phyloP scores from a whole-genome alignment of 495 filamentous ascomycete genomes.

The Penicillium argentinense region DNA sequence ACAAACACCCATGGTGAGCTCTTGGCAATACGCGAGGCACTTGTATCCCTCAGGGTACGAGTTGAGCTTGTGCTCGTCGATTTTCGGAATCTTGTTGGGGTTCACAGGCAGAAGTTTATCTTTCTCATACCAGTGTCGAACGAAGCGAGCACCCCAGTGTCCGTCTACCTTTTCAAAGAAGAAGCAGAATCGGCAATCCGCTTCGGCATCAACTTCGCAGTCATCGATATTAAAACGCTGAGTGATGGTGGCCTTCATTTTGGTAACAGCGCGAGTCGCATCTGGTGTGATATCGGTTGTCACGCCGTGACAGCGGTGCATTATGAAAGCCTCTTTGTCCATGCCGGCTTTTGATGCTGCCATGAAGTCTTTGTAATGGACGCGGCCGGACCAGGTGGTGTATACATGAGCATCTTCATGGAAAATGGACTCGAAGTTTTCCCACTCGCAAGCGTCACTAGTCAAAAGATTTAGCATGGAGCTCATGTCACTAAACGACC shows the following conservation, averaged over 20 bases:
- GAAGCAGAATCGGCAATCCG: constrained; percentile 64
- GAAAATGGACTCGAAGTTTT: constrained; percentile 62
- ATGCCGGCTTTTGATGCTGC: constrained; percentile 58
- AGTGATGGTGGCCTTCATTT: constrained; percentile 71
- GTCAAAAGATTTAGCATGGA: neutral
- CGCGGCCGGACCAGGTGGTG: constrained; percentile 62
- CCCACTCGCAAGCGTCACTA: constrained; percentile 62
- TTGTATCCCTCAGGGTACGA: constrained; percentile 56
- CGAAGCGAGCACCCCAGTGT: constrained; percentile 59
- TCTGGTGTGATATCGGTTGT: constrained; percentile 52
- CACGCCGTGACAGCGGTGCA: constrained; percentile 63
- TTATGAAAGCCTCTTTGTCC: constrained; percentile 62
- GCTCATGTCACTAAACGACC: neutral
- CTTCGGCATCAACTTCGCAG: constrained; percentile 57
- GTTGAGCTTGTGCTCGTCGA: constrained; percentile 48
- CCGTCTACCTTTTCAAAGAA: constrained; percentile 51
- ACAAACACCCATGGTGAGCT: constrained; percentile 42
- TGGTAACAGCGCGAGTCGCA: constrained; percentile 58
- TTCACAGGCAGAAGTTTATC: constrained; percentile 63
- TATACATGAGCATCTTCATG: constrained; percentile 58
- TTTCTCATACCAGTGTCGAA: constrained; percentile 68
- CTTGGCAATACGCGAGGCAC: constrained; percentile 54
- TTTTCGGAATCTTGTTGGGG: constrained; percentile 46
- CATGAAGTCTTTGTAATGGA: constrained; percentile 57
- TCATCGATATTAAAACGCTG: constrained; percentile 57